These are phyloP conservation scores for Fusarium marasasianum DNA, from an alignment of 2,329 filamentous ascomycete genomes.

Conservation along the genomic window DNA sequence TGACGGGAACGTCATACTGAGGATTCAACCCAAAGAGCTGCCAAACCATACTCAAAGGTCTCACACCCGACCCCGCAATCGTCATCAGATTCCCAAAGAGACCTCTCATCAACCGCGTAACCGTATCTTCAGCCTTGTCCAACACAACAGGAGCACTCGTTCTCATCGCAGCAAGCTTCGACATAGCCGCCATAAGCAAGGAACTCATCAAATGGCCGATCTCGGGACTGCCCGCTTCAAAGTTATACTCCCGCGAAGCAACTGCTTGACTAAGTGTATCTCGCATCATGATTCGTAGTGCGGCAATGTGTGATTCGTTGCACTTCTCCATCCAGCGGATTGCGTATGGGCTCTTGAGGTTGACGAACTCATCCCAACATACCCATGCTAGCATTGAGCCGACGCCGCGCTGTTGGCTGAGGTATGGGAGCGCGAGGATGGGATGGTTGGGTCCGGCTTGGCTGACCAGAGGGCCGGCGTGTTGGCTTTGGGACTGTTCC, in stretches of 20 bases:
- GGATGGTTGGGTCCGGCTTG: neutral
- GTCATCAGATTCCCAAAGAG: constrained; percentile 17
- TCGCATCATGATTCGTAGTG: constrained; percentile 8
- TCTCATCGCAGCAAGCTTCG: constrained; percentile 1
- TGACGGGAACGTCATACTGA: neutral
- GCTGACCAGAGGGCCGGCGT: neutral
- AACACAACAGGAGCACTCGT: neutral
- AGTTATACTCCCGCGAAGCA: neutral
- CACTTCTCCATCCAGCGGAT: constrained; percentile 26
- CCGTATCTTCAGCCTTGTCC: constrained; percentile 3
- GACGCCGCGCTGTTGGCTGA: neutral
- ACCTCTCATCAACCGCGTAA: constrained; percentile 6
- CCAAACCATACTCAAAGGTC: constrained; percentile 24
- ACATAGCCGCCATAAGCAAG: constrained; percentile 14
- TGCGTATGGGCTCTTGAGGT: constrained; percentile 6
- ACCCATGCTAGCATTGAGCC: constrained; percentile 20
- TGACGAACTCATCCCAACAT: constrained; percentile 21
- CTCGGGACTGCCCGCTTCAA: neutral
- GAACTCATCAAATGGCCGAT: constrained; percentile 19
- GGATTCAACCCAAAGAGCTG: neutral
- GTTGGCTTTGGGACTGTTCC: constrained; percentile 11
- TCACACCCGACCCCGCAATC: neutral
- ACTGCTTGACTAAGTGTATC: constrained; percentile 2
- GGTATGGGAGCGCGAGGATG: constrained; percentile 2
- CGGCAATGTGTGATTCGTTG: constrained; percentile 8